A percentile compares a stretch with the other conserved stretches of the same genome.
Conservation (phyloP, 1,284 basidiomycete genomes). For the Malassezia arunalokei region DNA sequence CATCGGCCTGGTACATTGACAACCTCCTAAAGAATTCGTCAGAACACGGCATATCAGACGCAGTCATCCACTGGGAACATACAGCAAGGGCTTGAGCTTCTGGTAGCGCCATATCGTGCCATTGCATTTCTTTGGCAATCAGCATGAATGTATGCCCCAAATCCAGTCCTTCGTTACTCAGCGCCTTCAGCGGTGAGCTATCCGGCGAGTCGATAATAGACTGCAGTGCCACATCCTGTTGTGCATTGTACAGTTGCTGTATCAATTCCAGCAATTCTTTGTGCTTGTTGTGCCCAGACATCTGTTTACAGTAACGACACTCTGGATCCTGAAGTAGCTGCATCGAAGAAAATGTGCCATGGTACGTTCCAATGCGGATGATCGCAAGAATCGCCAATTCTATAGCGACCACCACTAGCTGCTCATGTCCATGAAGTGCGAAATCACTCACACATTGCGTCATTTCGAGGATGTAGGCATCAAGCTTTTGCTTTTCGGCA, state of each 20-base stretch:
- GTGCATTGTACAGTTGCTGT: not conserved
- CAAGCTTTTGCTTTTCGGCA: not conserved
- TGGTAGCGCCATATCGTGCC: constrained; percentile 8
- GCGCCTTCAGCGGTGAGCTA: constrained; percentile 5
- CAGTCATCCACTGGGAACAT: constrained; percentile 5
- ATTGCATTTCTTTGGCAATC: constrained; percentile 9
- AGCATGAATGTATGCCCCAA: constrained; percentile 6
- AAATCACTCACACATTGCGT: constrained; percentile 1
- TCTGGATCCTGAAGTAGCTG: not conserved
- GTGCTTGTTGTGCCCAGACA: not conserved
- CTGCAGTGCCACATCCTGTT: constrained; percentile 2
- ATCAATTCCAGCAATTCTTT: not conserved
- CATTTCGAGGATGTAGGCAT: constrained; percentile 6
- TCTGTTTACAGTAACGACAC: not conserved
- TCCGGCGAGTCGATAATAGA: constrained; percentile 2
- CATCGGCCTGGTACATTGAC: constrained; percentile 6
- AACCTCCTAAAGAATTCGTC: constrained; percentile 1
- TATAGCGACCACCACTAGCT: constrained; percentile 6
- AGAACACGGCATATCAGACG: not conserved
- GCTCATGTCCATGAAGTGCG: constrained; percentile 1
- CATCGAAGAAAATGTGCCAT: not conserved
- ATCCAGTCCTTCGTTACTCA: constrained; percentile 8
- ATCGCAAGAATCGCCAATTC: constrained; percentile 8
- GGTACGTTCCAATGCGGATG: constrained; percentile 3
- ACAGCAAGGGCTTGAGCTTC: constrained; percentile 11